phyloP scores from a whole-genome alignment of 768 basidiomycete species.

The Mycena capillaripes region DNA sequence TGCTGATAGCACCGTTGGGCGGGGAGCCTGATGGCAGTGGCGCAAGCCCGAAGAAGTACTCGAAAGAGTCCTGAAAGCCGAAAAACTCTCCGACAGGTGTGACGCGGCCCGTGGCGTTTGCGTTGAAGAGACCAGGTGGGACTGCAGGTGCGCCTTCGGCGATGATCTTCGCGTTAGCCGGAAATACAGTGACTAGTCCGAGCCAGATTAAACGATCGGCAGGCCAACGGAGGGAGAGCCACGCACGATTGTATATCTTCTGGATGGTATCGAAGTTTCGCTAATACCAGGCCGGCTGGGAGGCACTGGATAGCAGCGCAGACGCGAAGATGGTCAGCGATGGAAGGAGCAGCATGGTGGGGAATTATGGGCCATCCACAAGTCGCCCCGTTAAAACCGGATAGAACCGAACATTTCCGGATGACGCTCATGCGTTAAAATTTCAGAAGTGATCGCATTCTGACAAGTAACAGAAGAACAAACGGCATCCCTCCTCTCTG shows the following conservation, averaged over 20 bases:
- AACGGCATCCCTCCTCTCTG: too few relatives aligned
- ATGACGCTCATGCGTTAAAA: not conserved
- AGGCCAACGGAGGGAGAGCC: not conserved
- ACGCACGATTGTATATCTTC: slow-evolving; percentile 15
- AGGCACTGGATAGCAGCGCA: not conserved
- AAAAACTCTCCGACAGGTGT: slow-evolving; percentile 17
- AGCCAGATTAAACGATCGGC: not conserved
- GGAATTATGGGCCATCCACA: not conserved
- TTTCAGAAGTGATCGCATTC: not conserved
- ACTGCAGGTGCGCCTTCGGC: slow-evolving; percentile 8
- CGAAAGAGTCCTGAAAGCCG: slow-evolving; percentile 23
- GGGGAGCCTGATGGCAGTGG: slow-evolving; percentile 4
- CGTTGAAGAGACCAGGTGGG: slow-evolving; percentile 18
- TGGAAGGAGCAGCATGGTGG: not conserved
- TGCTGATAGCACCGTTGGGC: slow-evolving; percentile 14
- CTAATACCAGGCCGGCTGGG: not conserved
- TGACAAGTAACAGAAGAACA: too few relatives aligned
- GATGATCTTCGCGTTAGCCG: slow-evolving; percentile 14
- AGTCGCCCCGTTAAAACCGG: not conserved
- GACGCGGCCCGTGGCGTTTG: slow-evolving; percentile 21
- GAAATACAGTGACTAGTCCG: slow-evolving; percentile 9
- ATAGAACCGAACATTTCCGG: not conserved
- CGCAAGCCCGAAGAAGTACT: slow-evolving; percentile 27
- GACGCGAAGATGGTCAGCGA: not conserved
- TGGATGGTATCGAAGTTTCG: slow-evolving; percentile 6